Base-by-base conservation (phyloP, 2,329 filamentous ascomycete species). In the Macrophomina phaseolina region DNA sequence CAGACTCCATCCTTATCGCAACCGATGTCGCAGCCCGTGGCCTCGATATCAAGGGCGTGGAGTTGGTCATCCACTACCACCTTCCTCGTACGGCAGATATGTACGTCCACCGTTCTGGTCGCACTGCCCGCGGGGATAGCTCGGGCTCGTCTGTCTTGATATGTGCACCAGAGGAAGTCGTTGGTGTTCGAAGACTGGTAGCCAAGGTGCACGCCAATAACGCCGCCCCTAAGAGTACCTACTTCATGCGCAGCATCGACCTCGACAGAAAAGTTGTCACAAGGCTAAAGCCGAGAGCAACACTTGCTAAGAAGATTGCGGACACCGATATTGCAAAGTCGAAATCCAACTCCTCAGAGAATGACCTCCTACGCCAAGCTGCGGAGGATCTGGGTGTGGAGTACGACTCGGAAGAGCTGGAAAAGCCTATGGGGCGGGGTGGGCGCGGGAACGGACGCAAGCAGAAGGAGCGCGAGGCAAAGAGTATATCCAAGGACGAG, bases 331-430 rank as follows among this genome's bases (percentile, higher is more conserved):
- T 95, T 8, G 94, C 94, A 7, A 97, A 97, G 80, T 92, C 96
- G 75, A 97, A 94, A 80, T 88, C 90, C 9, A 88, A 87, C 65
- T 90, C 91, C 73, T 46, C 46, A 2, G 92, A 97, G 72, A 92
- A 97, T 71, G 88, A 92, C 66, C 95, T 94, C 89, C 83, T 98
- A 72, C 88, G 88, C 51, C 87, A 87, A 56, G 94, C 93, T 0
- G 95, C 95, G 0, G 93, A 97, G 67, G 94, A 98, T 70, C 84
- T 99, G 0, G 95, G 95, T 0, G 92, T 98, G 0, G 94, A 97
- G 63, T 97, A 97, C 75, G 93, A 98, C 75, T 91, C 89, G 68
- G 93, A 97, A 42, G 93, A 96, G 53, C 90, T 97, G 69, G 82
- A 91, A 70, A 79, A 85, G 46, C 84, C 83, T 1, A 81, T 80